A percentile compares a stretch with the other conserved stretches of the same genome.
These are phyloP conservation scores for Sporothrix inflata DNA, from an alignment of 2,329 filamentous ascomycete species.

Conservation along the genomic window DNA sequence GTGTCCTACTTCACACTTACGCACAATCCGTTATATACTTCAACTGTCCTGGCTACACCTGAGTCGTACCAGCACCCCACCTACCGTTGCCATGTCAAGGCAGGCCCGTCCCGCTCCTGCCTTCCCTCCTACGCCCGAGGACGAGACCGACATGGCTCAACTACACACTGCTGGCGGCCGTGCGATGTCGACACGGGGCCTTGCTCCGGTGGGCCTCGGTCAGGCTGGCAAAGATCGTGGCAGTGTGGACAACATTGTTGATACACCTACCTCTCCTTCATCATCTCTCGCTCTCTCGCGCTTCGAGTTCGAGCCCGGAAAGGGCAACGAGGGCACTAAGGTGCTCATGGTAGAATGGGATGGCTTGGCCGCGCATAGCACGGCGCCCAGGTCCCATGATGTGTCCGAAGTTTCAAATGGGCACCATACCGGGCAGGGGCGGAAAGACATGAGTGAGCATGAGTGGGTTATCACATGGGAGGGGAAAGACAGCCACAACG, in stretches of 20 bases:
- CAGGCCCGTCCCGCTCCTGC: background rate
- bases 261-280: slow-evolving; percentile 51
- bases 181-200: background rate
- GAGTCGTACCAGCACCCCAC: background rate
- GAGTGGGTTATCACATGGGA: slow-evolving; percentile 83
- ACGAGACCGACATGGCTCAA: slow-evolving; percentile 28
- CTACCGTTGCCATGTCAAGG: background rate
- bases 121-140: slow-evolving; percentile 24
- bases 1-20: background rate
- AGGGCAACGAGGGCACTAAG: slow-evolving; percentile 82
- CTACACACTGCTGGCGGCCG: slow-evolving; percentile 8
- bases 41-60: background rate
- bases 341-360: slow-evolving; percentile 94
- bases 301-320: slow-evolving; percentile 82
- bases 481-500: slow-evolving; percentile 74
- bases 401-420: background rate
- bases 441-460: slow-evolving; percentile 34
- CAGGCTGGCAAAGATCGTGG: slow-evolving; percentile 32
- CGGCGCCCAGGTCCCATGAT: background rate
- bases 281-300: slow-evolving; percentile 67
- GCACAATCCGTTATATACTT: background rate
- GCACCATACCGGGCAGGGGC: background rate
- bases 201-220: background rate
- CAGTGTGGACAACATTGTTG: slow-evolving; percentile 35
- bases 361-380: slow-evolving; percentile 32